A percentile compares a stretch with the other conserved stretches of the same genome.
Evolutionary conservation across 2,329 filamentous ascomycete genomes (phyloP).

Genomic region (Penicillium sp.): DNA sequence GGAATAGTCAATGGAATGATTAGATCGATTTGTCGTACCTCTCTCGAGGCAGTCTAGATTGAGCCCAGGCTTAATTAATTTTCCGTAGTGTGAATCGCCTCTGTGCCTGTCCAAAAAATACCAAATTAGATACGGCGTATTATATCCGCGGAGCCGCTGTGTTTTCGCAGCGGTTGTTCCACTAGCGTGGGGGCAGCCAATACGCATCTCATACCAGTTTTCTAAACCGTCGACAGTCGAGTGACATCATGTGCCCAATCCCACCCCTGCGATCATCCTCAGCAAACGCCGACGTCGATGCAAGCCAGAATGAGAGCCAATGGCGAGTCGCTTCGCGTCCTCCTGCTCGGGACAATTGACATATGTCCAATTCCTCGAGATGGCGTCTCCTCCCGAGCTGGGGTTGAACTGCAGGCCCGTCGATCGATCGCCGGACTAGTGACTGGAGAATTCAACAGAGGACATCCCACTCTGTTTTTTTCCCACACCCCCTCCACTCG

Average conservation of each 20-base stretch:
- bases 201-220: neutral
- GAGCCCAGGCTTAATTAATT: no score
- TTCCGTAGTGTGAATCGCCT: no score
- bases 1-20: no score
- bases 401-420: conserved; percentile 17
- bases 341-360: neutral
- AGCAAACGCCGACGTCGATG: neutral
- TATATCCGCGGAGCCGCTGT: neutral
- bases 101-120: neutral
- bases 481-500: conserved; percentile 16
- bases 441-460: conserved; percentile 9
- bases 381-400: neutral
- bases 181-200: conserved; percentile 28
- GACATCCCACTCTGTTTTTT: neutral
- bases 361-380: neutral
- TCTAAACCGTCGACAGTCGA: neutral
- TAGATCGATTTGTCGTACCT: no score
- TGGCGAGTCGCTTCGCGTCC: neutral
- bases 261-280: neutral
- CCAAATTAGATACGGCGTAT: neutral
- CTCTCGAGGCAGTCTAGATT: no score
- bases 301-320: neutral
- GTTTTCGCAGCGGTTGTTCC: conserved; percentile 1
- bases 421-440: conserved; percentile 26
- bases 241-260: conserved; percentile 14